These are phyloP conservation scores for Ehretia macrophylla DNA, from an alignment of 257 asterid genomes.

Conservation along the genomic window DNA sequence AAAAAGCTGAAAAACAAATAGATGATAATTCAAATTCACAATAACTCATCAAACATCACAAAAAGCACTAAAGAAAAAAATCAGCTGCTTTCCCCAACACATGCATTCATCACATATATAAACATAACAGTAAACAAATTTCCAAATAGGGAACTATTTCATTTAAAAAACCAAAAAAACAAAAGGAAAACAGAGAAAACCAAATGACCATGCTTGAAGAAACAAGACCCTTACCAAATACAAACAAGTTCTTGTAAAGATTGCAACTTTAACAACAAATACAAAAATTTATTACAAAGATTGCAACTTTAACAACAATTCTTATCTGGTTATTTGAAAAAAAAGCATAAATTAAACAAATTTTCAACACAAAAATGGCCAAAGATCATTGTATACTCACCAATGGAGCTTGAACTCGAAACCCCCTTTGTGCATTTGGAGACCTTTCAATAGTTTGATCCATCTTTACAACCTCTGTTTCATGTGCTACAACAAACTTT, in stretches of 20 bases:
- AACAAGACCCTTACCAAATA: background rate
- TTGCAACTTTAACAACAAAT: conserved; percentile 4
- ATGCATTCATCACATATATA: too few relatives aligned
- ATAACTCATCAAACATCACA: background rate
- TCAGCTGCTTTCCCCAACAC: background rate
- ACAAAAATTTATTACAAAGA: conserved; percentile 7
- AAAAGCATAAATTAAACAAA: conserved; percentile 12
- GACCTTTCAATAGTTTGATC: conserved; percentile 74
- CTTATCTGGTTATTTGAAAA: conserved; percentile 11
- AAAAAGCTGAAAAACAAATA: too few relatives aligned
- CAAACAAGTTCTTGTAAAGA: conserved; percentile 8
- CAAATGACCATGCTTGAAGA: background rate
- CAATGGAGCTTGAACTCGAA: conserved; percentile 88
- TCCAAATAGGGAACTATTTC: background rate
- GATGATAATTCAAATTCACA: too few relatives aligned
- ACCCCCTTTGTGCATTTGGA: conserved; percentile 68
- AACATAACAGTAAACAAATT: too few relatives aligned
- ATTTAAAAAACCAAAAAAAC: background rate
- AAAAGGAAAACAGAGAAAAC: too few relatives aligned
- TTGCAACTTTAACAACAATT: conserved; percentile 7
- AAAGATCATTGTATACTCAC: conserved; percentile 39
- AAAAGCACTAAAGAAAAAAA: too few relatives aligned
- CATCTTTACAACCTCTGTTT: conserved; percentile 40
- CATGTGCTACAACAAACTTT: conserved; percentile 25
- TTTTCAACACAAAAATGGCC: conserved; percentile 5